Percentiles rank a stretch among this genome's conserved stretches.
Evolutionary conservation across 352 stramenopile species (phyloP).

Genomic region (Globisporangium rhizosaccharum): DNA sequence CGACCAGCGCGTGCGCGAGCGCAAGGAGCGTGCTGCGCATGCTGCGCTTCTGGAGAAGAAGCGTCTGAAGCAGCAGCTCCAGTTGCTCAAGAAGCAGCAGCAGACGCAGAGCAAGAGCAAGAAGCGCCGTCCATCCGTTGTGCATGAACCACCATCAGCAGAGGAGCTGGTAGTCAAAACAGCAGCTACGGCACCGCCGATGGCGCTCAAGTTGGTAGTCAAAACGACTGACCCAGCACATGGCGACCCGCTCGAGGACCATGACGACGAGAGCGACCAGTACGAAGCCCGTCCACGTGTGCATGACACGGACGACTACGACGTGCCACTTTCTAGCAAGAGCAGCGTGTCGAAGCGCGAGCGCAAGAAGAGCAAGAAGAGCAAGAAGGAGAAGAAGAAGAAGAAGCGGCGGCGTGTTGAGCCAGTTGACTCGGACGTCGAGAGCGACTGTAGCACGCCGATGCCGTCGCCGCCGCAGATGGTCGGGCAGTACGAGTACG

Average conservation of each 20-base stretch:
- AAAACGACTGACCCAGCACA: not conserved
- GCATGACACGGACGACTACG: not conserved
- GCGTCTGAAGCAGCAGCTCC: conserved; percentile 36
- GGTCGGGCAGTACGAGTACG: conserved; percentile 35
- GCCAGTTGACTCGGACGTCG: conserved; percentile 29
- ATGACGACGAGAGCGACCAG: not conserved
- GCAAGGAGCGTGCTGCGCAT: conserved; percentile 17
- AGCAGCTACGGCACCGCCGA: not conserved
- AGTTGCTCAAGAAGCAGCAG: conserved; percentile 59
- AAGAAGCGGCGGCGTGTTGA: conserved; percentile 30
- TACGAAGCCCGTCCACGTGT: not conserved
- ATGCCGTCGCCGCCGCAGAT: conserved; percentile 43
- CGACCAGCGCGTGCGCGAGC: conserved; percentile 22
- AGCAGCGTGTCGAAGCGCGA: conserved; percentile 6
- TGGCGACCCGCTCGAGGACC: too few species aligned
- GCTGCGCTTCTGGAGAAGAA: conserved; percentile 35
- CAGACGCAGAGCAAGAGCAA: conserved; percentile 34
- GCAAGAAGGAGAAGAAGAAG: conserved; percentile 56
- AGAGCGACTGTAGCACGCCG: conserved; percentile 35
- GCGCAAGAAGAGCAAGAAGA: conserved; percentile 41
- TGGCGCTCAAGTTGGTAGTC: not conserved
- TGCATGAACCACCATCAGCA: not conserved
- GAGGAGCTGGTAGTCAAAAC: not conserved
- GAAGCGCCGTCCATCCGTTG: conserved; percentile 27
- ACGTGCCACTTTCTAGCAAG: not conserved